Conservation (phyloP, 176 grass and related monocot genomes). For the Calamus simplicifolius region DNA sequence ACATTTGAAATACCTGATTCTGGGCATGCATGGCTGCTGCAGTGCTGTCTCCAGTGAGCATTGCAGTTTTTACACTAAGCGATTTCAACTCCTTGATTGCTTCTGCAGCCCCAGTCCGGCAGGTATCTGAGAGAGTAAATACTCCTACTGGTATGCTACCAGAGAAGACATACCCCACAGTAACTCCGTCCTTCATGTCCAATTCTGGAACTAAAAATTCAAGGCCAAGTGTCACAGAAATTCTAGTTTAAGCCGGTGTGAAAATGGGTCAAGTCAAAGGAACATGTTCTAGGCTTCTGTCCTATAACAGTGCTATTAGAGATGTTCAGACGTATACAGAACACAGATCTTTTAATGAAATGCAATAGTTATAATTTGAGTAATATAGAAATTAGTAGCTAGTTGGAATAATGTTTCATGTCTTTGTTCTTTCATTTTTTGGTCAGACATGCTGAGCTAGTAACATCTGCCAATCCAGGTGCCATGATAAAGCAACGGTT, state of each 20-base stretch:
- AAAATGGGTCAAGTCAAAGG: too few relatives aligned
- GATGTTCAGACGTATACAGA: too few relatives aligned
- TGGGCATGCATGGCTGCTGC: constrained; percentile 61
- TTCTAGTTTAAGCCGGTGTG: too few relatives aligned
- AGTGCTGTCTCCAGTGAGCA: constrained; percentile 87
- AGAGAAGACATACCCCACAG: constrained; percentile 49
- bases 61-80: constrained; percentile 70
- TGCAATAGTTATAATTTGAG: too few relatives aligned
- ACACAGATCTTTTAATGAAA: too few relatives aligned
- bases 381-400: too few relatives aligned
- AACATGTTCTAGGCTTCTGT: too few relatives aligned
- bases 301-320: too few relatives aligned
- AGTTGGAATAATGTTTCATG: too few relatives aligned
- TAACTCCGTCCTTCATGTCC: constrained; percentile 51
- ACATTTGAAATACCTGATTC: constrained; percentile 54
- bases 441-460: too few relatives aligned
- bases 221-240: neutral
- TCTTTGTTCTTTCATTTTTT: too few relatives aligned
- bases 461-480: neutral
- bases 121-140: constrained; percentile 76
- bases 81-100: constrained; percentile 69
- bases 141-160: constrained; percentile 55
- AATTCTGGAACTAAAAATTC: constrained; percentile 49
- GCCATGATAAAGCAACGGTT: neutral
- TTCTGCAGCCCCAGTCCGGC: constrained; percentile 69